These are phyloP conservation scores for Penicillium canescens DNA, from an alignment of 495 filamentous ascomycete species.

Conservation along the genomic window DNA sequence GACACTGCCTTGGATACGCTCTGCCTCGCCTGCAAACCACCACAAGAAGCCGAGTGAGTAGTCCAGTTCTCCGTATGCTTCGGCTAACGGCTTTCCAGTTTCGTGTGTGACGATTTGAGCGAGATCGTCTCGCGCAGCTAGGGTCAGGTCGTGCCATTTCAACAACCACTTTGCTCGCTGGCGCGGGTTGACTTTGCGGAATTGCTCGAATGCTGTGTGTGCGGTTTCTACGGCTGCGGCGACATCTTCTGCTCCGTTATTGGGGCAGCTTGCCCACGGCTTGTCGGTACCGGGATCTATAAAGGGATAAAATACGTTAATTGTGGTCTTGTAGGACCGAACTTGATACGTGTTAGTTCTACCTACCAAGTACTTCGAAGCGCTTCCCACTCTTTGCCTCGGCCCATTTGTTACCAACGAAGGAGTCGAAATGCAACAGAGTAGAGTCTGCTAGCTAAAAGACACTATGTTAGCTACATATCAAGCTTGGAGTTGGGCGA, in stretches of 20 bases:
- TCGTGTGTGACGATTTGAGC: constrained; percentile 62
- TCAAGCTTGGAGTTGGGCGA: neutral
- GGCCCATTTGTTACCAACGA: constrained; percentile 63
- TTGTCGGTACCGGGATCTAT: constrained; percentile 65
- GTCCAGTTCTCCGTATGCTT: constrained; percentile 59
- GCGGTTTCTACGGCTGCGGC: constrained; percentile 58
- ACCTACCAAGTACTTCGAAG: constrained; percentile 65
- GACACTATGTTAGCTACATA: neutral
- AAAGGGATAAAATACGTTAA: constrained; percentile 4
- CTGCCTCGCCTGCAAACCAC: constrained; percentile 70
- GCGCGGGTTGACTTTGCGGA: constrained; percentile 59
- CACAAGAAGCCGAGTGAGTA: constrained; percentile 62
- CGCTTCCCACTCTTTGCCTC: constrained; percentile 60
- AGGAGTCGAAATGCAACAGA: constrained; percentile 60
- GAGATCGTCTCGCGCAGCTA: constrained; percentile 52
- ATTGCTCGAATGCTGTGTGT: constrained; percentile 61
- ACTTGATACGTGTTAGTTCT: neutral
- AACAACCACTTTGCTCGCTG: constrained; percentile 62
- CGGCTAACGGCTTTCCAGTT: constrained; percentile 63
- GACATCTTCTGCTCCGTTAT: constrained; percentile 61
- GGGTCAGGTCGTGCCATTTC: constrained; percentile 57
- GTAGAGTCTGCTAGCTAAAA: constrained; percentile 56
- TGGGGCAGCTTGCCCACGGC: constrained; percentile 64
- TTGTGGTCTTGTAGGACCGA: neutral
- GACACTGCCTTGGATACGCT: constrained; percentile 64